A percentile compares a stretch with the other conserved stretches of the same genome.
Conservation (phyloP, 2,329 filamentous ascomycete species). For the Penicillium griseofulvum region DNA sequence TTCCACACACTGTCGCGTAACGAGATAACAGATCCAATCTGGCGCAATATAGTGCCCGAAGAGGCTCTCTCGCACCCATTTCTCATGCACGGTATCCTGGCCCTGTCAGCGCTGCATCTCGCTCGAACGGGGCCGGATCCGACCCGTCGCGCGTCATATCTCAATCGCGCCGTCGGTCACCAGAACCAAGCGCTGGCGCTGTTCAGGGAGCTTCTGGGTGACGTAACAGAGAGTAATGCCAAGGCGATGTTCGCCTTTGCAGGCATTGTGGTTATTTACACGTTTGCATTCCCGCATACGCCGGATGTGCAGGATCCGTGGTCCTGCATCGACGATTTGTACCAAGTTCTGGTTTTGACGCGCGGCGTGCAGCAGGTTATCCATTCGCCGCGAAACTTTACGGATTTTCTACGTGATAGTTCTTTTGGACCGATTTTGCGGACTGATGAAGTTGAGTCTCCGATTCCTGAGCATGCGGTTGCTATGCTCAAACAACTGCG, state of each 20-base stretch:
- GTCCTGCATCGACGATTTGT: constrained; percentile 33
- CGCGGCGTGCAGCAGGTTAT: constrained; percentile 39
- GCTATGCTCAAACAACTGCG: constrained; percentile 22
- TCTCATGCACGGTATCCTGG: constrained; percentile 39
- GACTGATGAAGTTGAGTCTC: constrained; percentile 21
- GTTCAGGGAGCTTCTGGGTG: constrained; percentile 34
- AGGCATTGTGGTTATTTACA: constrained; percentile 38
- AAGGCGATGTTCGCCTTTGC: constrained; percentile 43
- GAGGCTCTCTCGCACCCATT: constrained; percentile 36
- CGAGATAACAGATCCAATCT: constrained; percentile 33
- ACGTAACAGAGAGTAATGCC: constrained; percentile 37
- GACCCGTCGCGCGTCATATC: constrained; percentile 26
- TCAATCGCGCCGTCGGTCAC: constrained; percentile 36
- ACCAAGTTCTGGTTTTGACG: constrained; percentile 34
- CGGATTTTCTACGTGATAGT: constrained; percentile 23
- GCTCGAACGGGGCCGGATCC: constrained; percentile 30
- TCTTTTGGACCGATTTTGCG: constrained; percentile 30
- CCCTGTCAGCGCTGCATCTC: constrained; percentile 36
- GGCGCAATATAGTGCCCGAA: constrained; percentile 32
- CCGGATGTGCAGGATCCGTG: constrained; percentile 28
- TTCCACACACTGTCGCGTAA: constrained; percentile 30
- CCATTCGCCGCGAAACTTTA: constrained; percentile 20
- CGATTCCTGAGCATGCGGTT: constrained; percentile 21
- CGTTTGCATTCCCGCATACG: constrained; percentile 36
- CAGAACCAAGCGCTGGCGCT: constrained; percentile 35